These are phyloP conservation scores for Colletotrichum spaethianum DNA, from an alignment of 2,329 filamentous ascomycete genomes.

Conservation along the genomic window DNA sequence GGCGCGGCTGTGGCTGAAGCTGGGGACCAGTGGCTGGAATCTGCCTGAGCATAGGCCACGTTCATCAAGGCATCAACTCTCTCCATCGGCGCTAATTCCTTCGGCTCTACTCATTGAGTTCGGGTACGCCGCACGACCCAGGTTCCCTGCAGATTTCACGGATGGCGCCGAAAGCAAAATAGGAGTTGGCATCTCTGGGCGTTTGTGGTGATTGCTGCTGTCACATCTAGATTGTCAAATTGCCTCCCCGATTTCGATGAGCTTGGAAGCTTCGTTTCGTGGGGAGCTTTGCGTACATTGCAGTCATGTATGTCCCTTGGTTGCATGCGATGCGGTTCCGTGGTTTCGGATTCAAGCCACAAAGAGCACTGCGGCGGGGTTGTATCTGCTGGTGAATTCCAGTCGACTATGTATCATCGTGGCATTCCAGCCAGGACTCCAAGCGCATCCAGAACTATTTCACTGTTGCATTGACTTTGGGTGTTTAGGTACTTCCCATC, in stretches of 20 bases:
- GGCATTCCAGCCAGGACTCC: neutral
- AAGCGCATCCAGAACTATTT: no score
- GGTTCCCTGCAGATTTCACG: constrained; percentile 1
- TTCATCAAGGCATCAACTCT: neutral
- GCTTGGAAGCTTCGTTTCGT: neutral
- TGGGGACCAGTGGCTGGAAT: neutral
- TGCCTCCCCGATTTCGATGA: constrained; percentile 19
- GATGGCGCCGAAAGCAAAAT: constrained; percentile 28
- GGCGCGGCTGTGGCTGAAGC: constrained; percentile 38
- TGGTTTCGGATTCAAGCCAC: constrained; percentile 18
- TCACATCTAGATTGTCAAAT: constrained; percentile 19
- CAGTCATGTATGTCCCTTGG: neutral
- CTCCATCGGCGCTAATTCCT: neutral
- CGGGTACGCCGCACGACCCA: constrained; percentile 7
- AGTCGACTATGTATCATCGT: neutral
- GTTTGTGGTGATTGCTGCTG: constrained; percentile 17
- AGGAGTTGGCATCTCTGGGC: constrained; percentile 17
- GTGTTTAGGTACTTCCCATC: neutral
- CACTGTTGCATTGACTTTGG: neutral
- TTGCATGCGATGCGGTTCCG: constrained; percentile 8
- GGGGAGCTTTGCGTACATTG: constrained; percentile 3
- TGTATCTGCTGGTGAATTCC: constrained; percentile 17
- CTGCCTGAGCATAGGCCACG: neutral
- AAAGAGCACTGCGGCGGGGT: neutral
- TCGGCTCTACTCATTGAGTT: neutral